Conservation (phyloP, 257 asterid genomes). For the Echium plantagineum region DNA sequence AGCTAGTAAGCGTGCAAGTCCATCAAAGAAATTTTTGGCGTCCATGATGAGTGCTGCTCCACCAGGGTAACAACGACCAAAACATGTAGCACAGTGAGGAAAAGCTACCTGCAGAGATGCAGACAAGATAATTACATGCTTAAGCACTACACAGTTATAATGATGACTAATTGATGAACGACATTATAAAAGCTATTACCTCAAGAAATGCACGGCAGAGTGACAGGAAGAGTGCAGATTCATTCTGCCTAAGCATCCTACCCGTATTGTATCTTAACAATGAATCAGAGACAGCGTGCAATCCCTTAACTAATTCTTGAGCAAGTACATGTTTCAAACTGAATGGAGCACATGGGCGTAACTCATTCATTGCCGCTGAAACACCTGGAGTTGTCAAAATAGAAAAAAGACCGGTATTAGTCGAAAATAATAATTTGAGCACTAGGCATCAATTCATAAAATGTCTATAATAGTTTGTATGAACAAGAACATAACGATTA, state of each 20-base stretch:
- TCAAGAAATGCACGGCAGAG: slow-evolving; percentile 82
- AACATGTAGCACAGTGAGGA: slow-evolving; percentile 78
- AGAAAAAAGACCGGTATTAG: not conserved
- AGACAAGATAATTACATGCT: not conserved
- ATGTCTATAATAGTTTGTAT: not conserved
- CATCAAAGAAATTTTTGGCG: slow-evolving; percentile 60
- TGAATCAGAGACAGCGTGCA: slow-evolving; percentile 77
- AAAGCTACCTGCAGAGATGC: slow-evolving; percentile 47
- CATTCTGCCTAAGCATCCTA: slow-evolving; percentile 77
- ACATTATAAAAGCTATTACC: slow-evolving; percentile 26
- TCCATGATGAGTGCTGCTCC: slow-evolving; percentile 64
- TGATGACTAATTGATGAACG: not conserved
- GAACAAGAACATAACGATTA: not conserved
- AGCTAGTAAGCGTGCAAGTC: slow-evolving; percentile 47
- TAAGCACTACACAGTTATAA: not conserved
- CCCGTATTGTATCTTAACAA: slow-evolving; percentile 76
- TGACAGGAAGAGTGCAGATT: slow-evolving; percentile 69
- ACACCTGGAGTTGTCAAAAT: slow-evolving; percentile 49
- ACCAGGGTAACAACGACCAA: slow-evolving; percentile 84
- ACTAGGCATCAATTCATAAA: not conserved
- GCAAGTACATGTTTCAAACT: slow-evolving; percentile 57
- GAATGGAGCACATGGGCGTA: slow-evolving; percentile 89
- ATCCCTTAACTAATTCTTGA: slow-evolving; percentile 37
- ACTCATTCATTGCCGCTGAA: slow-evolving; percentile 91
- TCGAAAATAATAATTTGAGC: not conserved